Evolutionary conservation across 2,329 filamentous ascomycete species (phyloP).

Genomic region (Neofusicoccum umdonicola): DNA sequence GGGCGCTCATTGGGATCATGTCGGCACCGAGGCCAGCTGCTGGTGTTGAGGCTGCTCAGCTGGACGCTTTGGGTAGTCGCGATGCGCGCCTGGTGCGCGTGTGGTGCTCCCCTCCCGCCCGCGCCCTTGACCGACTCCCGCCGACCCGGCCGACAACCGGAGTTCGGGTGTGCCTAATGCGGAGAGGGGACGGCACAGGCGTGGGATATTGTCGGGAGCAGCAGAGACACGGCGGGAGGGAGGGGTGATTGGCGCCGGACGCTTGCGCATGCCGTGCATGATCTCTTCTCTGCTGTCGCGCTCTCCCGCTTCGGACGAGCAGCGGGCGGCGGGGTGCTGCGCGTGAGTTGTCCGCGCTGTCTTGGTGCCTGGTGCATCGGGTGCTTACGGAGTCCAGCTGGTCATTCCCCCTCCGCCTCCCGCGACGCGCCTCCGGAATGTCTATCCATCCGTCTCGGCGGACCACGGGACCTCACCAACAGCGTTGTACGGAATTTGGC

Average conservation of each 20-base stretch:
- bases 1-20: neutral
- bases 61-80: neutral
- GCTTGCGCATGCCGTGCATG: constrained; percentile 11
- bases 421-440: neutral
- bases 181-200: neutral
- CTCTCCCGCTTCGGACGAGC: neutral
- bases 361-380: neutral
- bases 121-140: neutral
- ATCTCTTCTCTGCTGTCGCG: neutral
- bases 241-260: neutral
- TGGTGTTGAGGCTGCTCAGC: constrained; percentile 14
- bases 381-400: neutral
- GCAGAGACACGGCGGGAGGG: neutral
- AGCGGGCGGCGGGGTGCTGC: neutral
- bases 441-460: neutral
- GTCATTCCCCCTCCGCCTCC: neutral
- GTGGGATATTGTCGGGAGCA: neutral
- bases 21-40: neutral
- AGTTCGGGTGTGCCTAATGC: neutral
- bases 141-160: neutral
- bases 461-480: neutral
- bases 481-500: neutral
- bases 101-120: neutral
- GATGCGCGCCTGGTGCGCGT: neutral
- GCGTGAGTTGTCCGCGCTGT: neutral